Percentiles rank a stretch among this genome's conserved stretches.
phyloP scores from a whole-genome alignment of 306 rosid genomes.

The Medicago truncatula region MtrunA17r5.0-ANR NC_053049.1:8542501-8543000 shows the following conservation, averaged over 20 bases:
- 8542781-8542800: neutral
- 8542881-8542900: neutral
- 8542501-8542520: neutral
- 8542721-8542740: neutral
- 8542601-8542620: neutral
- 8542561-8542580: neutral
- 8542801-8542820: neutral
- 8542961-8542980: slow-evolving; percentile 8
- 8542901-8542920: neutral
- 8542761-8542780: neutral
- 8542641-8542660: neutral
- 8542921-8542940: slow-evolving; percentile 9
- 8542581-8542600: neutral
- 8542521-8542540: neutral
- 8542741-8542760: neutral
- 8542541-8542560: neutral
- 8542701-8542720: neutral
- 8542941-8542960: neutral
- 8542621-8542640: neutral
- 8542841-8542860: neutral
- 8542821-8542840: neutral
- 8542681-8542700: neutral
- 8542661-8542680: neutral
- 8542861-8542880: neutral
- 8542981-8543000: slow-evolving; percentile 42